Base-by-base conservation (phyloP, 2,329 filamentous ascomycete genomes). In the Penicillium psychrosexuale region DNA sequence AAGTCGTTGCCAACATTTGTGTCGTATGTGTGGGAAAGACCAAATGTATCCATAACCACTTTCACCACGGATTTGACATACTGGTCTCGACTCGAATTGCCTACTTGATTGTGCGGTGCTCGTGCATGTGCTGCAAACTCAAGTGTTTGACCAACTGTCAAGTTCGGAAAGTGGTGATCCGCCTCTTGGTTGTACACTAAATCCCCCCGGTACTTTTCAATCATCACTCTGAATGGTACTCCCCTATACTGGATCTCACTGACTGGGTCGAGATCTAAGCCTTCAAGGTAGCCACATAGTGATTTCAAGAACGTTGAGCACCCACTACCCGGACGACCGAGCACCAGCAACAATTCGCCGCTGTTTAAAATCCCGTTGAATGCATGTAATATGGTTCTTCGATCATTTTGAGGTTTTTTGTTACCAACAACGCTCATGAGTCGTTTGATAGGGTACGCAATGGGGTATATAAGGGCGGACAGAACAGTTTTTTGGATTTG, bases 251-350 rank as follows among this genome's bases (percentile, higher is more conserved):
- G 92, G 68, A 95, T 84, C 55, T 87, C 90, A 86, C 60, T 62
- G n/a, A 42, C 52, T 1, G 58, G 34, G 6, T 61, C 56, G 44
- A 61, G 47, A 12, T 42, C 45, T 33, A 88, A 46, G 7, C 60
- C 60, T 6, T 56, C 58, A 3, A 62, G 87, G 72, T 94, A 89
- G 58, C 90, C 90, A 17, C 88, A 84, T 56, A 95, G 82, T 0
- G 89, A 89, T 78, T 94, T 95, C 59, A 95, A 78, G 61, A 94
- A 86, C 1, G 90, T 95, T 12, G 87, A 90, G 72, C 90, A 95
- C 46, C 75, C 74, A 46, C 66, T 68, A 1, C 72, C 72, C 2
- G 72, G 72, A n/a, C 69, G 67, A 28, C 72, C 72, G 15, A 75
- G 61, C 3, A 75, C 72, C 24, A 74, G 59, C 3, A 73, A 57